A percentile compares a stretch with the other conserved stretches of the same genome.
These are phyloP conservation scores for Anthoceros angustus DNA, from an alignment of 225 moss, liverwort and hornwort species.

Conservation along the genomic window DNA sequence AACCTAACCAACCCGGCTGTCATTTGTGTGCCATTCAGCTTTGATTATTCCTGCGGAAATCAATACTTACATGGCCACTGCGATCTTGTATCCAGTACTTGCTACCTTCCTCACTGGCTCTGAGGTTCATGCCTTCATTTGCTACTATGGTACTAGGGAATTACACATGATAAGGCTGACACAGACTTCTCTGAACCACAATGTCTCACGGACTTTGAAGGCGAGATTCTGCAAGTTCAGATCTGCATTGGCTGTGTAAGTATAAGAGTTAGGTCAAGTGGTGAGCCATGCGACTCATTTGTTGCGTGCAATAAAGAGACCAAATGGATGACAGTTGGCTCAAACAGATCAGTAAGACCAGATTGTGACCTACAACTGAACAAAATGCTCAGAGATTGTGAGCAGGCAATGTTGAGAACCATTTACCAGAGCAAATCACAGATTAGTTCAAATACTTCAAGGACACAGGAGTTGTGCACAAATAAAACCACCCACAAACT, in stretches of 20 bases:
- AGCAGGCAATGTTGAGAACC: constrained; percentile 3
- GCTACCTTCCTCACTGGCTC: too few relatives aligned
- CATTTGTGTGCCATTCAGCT: too few relatives aligned
- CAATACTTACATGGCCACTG: too few relatives aligned
- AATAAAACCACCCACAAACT: background rate
- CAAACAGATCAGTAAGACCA: background rate
- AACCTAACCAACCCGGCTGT: background rate
- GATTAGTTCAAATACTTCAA: background rate
- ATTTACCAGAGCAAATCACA: constrained; percentile 1
- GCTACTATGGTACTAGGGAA: too few relatives aligned
- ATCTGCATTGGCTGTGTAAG: background rate
- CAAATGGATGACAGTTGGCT: background rate
- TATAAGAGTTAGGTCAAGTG: background rate
- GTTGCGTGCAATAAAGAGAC: background rate
- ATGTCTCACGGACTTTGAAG: too few relatives aligned
- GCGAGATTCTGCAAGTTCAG: background rate
- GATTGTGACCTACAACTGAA: background rate
- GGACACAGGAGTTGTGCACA: constrained; percentile 2
- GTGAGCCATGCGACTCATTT: background rate
- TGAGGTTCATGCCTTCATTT: too few relatives aligned
- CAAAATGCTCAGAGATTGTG: background rate
- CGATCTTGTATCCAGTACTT: too few relatives aligned
- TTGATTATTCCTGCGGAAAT: too few relatives aligned
- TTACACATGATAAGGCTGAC: too few relatives aligned
- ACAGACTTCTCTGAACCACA: too few relatives aligned